A percentile compares a stretch with the other conserved stretches of the same genome.
Evolutionary conservation across 306 rosid genomes (phyloP).

Genomic region (Cyclanthera cordifolia): DNA sequence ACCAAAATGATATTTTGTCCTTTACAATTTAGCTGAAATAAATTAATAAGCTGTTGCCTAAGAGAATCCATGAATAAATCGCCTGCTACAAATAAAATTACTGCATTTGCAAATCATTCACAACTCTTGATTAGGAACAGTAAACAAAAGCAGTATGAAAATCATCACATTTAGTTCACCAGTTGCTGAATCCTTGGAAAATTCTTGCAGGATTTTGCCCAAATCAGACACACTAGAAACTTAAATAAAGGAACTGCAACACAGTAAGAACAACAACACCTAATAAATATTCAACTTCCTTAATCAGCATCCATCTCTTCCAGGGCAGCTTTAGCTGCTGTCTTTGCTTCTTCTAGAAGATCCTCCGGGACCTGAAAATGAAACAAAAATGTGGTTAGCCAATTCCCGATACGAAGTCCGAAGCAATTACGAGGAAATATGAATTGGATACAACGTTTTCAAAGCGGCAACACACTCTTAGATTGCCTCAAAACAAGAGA

Average conservation of each 20-base stretch:
- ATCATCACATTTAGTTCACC: slow-evolving; percentile 7
- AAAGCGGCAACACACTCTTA: too few relatives aligned
- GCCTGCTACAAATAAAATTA: too few relatives aligned
- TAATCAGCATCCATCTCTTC: slow-evolving; percentile 99
- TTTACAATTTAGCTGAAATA: too few relatives aligned
- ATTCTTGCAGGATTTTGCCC: slow-evolving; percentile 4
- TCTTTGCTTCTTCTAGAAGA: slow-evolving; percentile 69
- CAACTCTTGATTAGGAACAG: background rate
- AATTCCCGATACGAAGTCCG: background rate
- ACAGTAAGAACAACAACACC: background rate
- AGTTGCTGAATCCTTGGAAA: background rate
- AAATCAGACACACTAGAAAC: slow-evolving; percentile 7
- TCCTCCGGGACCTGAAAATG: slow-evolving; percentile 61
- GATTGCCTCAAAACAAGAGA: too few relatives aligned
- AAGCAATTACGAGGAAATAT: background rate
- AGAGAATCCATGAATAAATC: too few relatives aligned
- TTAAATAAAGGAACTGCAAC: background rate
- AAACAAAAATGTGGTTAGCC: background rate
- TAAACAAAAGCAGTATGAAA: slow-evolving; percentile 2
- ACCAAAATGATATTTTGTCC: too few relatives aligned
- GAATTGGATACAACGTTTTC: background rate
- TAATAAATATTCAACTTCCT: background rate
- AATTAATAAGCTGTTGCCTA: too few relatives aligned
- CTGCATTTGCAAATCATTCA: background rate
- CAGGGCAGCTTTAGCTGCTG: slow-evolving; percentile 87